Evolutionary conservation across 768 basidiomycete species (phyloP), one percentile per base, ranked within the genome.

Genomic region (Tulasnella sp.): DNA sequence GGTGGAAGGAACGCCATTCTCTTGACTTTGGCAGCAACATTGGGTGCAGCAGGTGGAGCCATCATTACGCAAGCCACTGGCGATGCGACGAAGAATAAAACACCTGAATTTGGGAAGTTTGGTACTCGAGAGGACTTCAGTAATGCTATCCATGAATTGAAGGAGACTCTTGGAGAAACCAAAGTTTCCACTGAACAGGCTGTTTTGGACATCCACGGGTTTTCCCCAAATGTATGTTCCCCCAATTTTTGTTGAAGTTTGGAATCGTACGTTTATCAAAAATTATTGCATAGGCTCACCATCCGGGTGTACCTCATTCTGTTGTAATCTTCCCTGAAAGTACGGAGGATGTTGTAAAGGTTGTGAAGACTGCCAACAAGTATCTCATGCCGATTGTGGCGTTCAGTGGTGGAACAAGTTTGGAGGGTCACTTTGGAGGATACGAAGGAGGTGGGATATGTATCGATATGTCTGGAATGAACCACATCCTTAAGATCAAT

Each of bases 361-460:
- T 87, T 44, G 80, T 95, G 53, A 75, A 83, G 53, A 75, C 89
- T 35, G 79, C 91, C 0, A 70, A 74, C 39, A 78, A 79, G 61
- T 81, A 78, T 62, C 70, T 70, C 41, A 69, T 93, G 29, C 90
- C 91, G 2, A 72, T 93, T 24, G 77, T 77, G 13, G 77, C 88
- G 2, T 91, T 81, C 59, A 79, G 82, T 42, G 90, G 88, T 1
- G 89, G 84, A 9, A 93, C 88, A 0, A 82, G 80, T 59, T 70
- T 92, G 10, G 90, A 93, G 62, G 88, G 88, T 0, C 87, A 93
- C 65, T 86, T 81, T 55, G 76, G 76, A 42, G 83, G 83, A 8
- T 45, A 20, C 20, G 40, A 37, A 0, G 51, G 41, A 24, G 80
- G 79, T 8, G 75, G 76, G 24, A 80, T 83, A 57, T 81, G 78